Base-by-base conservation (phyloP, 164 flowering plant species). In the Kalanchoe fedtschenkoi region DNA sequence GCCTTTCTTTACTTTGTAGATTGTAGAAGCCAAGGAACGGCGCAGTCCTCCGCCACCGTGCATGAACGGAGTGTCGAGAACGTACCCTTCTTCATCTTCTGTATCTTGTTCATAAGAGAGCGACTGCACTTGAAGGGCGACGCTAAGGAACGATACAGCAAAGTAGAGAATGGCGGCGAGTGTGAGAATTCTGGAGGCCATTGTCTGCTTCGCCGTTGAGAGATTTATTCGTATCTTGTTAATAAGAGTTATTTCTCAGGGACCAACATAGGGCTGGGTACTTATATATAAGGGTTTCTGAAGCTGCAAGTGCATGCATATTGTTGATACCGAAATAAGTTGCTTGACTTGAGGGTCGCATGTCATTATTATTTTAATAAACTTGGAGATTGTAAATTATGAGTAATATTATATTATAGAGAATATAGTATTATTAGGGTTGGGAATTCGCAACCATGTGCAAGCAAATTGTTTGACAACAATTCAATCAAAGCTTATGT, bases 1-100 rank as follows among this genome's bases (percentile, higher is more conserved):
- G 1, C 81, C 83, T 62, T 75, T 70, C 70, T 68, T 75, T 60
- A 80, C 60, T 10, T 47, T 47, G 30, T 22, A 26, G 0, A 43
- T 53, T 2, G 51, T 54, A 8, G n/a, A n/a, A n/a, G 60, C 57
- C 69, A 76, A 54, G 42, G 72, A 71, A 8, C 77, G 41, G 63
- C 78, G 73, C 22, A 65, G 67, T 24, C 55, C 55, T 47, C 22
- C 4, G 1, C 68, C 29, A 22, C 33, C 24, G 1, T 51, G 4
- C 17, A 29, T 17, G 0, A 34, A 17, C 6, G 77, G 72, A 24
- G 21, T 17, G 56, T 78, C 77, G 33, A 76, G 64, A 0, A 62
- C 34, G 53, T 72, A 72, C 38, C 57, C 66, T 58, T 62, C 67
- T 4, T 33, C 58, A 15, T 65, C 63, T 1, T 62, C 67, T 0